Evolutionary conservation across 305 asterid genomes (phyloP).

Genomic region (Rubia balearica): DNA sequence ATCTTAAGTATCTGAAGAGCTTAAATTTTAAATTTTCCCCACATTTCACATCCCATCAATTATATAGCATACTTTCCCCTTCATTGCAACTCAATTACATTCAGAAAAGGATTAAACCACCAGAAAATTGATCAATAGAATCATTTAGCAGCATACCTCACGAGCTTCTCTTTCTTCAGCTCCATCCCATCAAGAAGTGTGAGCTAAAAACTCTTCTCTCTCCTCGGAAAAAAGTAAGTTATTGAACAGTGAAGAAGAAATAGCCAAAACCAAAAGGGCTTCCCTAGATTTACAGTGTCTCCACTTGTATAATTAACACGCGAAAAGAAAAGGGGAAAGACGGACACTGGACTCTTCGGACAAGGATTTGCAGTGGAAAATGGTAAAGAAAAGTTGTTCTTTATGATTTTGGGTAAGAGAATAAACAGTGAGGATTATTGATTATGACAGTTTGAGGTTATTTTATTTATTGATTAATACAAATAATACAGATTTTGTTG

Average conservation of each 20-base stretch:
- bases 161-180: conserved; percentile 25
- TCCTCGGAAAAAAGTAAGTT: not conserved
- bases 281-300: not conserved
- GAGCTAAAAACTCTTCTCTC: conserved; percentile 10
- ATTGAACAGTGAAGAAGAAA: conserved; percentile 5
- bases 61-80: not conserved
- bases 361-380: not conserved
- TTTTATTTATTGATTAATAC: not conserved
- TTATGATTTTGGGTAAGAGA: not conserved
- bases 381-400: not conserved
- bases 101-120: not conserved
- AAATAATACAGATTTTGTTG: not conserved
- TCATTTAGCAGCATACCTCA: conserved; percentile 16
- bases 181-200: conserved; percentile 23
- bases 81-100: not conserved
- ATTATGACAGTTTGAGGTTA: not conserved
- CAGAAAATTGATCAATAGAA: not conserved
- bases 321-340: not conserved
- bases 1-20: conserved; percentile 1
- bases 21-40: not conserved
- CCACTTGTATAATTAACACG: not conserved
- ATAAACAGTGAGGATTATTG: not conserved
- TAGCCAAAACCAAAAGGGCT: not conserved
- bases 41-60: not conserved
- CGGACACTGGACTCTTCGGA: not conserved